A percentile compares a stretch with the other conserved stretches of the same genome.
Conservation (phyloP, 306 rosid genomes). For the Hippophae rhamnoides region DNA sequence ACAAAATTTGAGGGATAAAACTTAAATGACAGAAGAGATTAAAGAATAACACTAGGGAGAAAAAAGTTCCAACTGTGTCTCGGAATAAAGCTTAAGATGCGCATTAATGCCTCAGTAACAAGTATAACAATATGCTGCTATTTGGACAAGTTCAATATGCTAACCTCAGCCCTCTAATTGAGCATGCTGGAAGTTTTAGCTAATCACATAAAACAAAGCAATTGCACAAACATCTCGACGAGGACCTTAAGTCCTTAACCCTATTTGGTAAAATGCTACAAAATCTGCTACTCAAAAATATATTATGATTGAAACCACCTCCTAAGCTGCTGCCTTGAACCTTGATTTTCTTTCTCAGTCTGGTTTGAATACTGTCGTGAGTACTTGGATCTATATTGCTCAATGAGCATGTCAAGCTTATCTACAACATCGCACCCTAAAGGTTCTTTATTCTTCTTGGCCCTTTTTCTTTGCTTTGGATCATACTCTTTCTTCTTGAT, state of each 20-base stretch:
- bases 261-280: neutral
- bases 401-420: conserved; percentile 85
- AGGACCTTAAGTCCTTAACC: too few species aligned
- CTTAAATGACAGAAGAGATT: too few species aligned
- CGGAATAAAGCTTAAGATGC: too few species aligned
- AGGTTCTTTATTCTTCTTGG: conserved; percentile 56
- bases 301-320: conserved; percentile 69
- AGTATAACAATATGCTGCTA: too few species aligned
- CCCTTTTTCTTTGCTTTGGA: conserved; percentile 28
- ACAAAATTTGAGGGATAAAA: too few species aligned
- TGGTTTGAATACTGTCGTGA: conserved; percentile 35
- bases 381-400: conserved; percentile 67
- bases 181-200: neutral
- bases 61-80: too few species aligned
- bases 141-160: too few species aligned
- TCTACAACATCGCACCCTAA: conserved; percentile 56
- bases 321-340: conserved; percentile 52
- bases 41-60: too few species aligned
- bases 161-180: too few species aligned
- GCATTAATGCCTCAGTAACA: too few species aligned
- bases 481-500: conserved; percentile 21
- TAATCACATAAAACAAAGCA: too few species aligned
- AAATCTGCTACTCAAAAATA: neutral
- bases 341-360: conserved; percentile 38
- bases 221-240: neutral